Evolutionary conservation across 192 early-diverging fungal species (phyloP).

Genomic region (Thamnidium elegans): DNA sequence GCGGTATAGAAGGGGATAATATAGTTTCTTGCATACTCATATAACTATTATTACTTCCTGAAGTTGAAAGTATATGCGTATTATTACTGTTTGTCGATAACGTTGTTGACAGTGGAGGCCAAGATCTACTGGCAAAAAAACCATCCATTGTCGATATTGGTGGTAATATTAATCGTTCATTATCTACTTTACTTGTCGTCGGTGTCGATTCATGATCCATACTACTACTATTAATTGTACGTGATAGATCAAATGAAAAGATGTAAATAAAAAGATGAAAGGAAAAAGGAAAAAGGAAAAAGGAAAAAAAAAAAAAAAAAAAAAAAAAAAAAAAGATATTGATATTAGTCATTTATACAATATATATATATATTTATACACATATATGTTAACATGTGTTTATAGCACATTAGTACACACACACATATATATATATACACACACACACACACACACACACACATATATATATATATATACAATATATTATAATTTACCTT

Average conservation of each 20-base stretch:
- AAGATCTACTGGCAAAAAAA: background rate
- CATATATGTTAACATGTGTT: too few relatives aligned
- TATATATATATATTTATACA: too few relatives aligned
- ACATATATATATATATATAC: too few relatives aligned
- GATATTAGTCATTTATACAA: background rate
- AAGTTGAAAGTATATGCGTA: background rate
- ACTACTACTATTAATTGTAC: background rate
- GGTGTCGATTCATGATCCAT: constrained; percentile 2
- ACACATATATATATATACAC: too few relatives aligned
- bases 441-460: too few relatives aligned
- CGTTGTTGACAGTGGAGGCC: background rate
- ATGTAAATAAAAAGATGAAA: background rate
- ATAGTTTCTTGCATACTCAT: background rate
- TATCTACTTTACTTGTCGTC: background rate
- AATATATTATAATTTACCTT: too few relatives aligned
- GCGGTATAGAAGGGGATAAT: too few relatives aligned
- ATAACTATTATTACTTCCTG: background rate
- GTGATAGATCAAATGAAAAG: background rate
- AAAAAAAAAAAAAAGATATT: background rate
- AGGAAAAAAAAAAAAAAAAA: background rate
- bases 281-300: background rate
- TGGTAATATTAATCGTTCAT: constrained; percentile 4
- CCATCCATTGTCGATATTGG: constrained; percentile 12
- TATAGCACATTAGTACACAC: too few relatives aligned
- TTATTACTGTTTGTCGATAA: too few relatives aligned